phyloP scores from a whole-genome alignment of 2,329 filamentous ascomycete species.

The Madurella mycetomatis region DNA sequence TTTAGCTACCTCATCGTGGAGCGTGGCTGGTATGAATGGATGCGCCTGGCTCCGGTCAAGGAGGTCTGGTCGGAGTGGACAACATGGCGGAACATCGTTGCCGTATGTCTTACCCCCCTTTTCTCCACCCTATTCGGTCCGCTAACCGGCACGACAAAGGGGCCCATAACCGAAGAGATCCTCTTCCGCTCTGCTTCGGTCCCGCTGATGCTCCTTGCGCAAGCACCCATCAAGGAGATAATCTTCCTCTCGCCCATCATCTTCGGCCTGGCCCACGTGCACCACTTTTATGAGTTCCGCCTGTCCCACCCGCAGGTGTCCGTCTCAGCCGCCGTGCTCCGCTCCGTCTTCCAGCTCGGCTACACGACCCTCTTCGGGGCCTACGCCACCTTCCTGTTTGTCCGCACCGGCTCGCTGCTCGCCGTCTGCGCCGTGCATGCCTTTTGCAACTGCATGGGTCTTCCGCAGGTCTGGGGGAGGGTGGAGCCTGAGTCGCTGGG shows the following conservation, averaged over 20 bases:
- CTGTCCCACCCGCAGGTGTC: slow-evolving; percentile 71
- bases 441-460: slow-evolving; percentile 89
- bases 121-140: slow-evolving; percentile 1
- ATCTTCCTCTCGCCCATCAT: slow-evolving; percentile 81
- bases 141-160: slow-evolving; percentile 36
- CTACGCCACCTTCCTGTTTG: slow-evolving; percentile 83
- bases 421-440: slow-evolving; percentile 73
- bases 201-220: slow-evolving; percentile 73
- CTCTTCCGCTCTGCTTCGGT: slow-evolving; percentile 87
- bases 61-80: slow-evolving; percentile 68
- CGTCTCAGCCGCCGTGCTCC: slow-evolving; percentile 56
- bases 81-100: slow-evolving; percentile 80
- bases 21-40: slow-evolving; percentile 62
- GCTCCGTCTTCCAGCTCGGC: slow-evolving; percentile 75
- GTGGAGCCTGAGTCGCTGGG: slow-evolving; percentile 47
- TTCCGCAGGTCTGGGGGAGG: slow-evolving; percentile 80
- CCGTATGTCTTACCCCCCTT: slow-evolving; percentile 50
- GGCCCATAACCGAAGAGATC: slow-evolving; percentile 86
- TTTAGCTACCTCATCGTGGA: slow-evolving; percentile 76
- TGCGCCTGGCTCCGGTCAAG: slow-evolving; percentile 50
- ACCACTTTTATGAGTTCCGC: slow-evolving; percentile 94
- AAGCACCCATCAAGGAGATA: slow-evolving; percentile 52
- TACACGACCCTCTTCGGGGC: slow-evolving; percentile 94
- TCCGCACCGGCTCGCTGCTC: slow-evolving; percentile 77
- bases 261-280: slow-evolving; percentile 88